Evolutionary conservation across 2,329 filamentous ascomycete genomes (phyloP), one percentile per base, ranked within the genome.

Genomic region (Fusarium sp.): DNA sequence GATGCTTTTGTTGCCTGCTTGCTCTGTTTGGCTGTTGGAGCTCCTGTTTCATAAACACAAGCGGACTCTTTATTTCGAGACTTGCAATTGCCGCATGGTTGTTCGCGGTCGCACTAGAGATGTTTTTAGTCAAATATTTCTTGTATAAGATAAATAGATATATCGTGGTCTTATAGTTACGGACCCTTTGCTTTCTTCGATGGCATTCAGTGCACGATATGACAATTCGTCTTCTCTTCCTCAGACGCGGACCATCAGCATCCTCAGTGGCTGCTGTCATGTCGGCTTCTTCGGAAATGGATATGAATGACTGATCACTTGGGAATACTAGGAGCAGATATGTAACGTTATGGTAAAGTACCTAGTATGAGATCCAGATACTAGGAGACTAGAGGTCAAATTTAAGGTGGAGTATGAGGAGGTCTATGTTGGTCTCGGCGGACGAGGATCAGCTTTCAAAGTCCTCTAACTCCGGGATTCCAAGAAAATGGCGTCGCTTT

Each of bases 161-260:
- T 20, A 32, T 12, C 6, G 20, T 20, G 24, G 20, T 36, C 14
- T 36, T 8, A 11, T 30, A 22, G 24, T 24, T 30, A 68, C 76
- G 39, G 55, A 87, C 87, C 84, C 89, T 89, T 78, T 90, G 89
- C 78, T 92, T 92, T 68, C 90, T 85, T 69, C 89, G 84, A 79
- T 91, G 90, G 74, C 90, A 92, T 78, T 92, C 89, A 17, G 87
- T 89, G 75, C 90, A 92, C 13, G 89, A 91, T 65, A 91, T 89
- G 50, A 91, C 88, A 47, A 89, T 84, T 44, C 90, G 85, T 76
- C 88, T 86, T 73, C 90, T 84, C 81, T 91, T 91, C 63, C 87
- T 85, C 9, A 62, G 52, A 26, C 45, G 70, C 15, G 62, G 60
- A 22, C 58, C 70, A 32, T 70, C 50, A 11, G 28, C 56, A 39